Evolutionary conservation across 108 stramenopile species (phyloP).

Genomic region (Mediolabrus comicus): DNA sequence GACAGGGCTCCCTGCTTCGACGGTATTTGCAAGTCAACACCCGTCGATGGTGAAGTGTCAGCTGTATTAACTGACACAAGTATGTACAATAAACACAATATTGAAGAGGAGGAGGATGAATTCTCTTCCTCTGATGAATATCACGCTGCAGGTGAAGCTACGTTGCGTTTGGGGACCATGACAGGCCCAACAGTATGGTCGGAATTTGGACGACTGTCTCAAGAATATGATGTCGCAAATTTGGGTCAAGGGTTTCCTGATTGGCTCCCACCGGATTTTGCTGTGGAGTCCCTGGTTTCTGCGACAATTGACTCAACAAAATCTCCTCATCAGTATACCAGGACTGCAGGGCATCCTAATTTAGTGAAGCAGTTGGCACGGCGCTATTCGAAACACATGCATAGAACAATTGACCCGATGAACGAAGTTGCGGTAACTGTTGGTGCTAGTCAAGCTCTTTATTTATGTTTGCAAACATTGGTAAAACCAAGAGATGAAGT

Average conservation of each 20-base stretch:
- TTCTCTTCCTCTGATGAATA: not conserved
- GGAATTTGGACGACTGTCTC: constrained; percentile 77
- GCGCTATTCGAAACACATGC: constrained; percentile 87
- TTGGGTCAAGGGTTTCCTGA: constrained; percentile 88
- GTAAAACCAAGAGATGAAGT: constrained; percentile 93
- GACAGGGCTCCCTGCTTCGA: constrained; percentile 48
- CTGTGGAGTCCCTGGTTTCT: constrained; percentile 65
- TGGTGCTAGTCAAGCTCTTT: constrained; percentile 93
- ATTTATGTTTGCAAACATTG: constrained; percentile 82
- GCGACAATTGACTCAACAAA: constrained; percentile 61
- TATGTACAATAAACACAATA: not conserved
- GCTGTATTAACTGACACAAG: not conserved
- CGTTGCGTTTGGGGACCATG: constrained; percentile 49
- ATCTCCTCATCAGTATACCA: constrained; percentile 92
- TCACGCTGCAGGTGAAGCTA: constrained; percentile 58
- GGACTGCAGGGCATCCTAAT: constrained; percentile 92
- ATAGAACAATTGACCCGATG: constrained; percentile 76
- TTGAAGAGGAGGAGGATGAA: not conserved
- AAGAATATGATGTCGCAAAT: constrained; percentile 70
- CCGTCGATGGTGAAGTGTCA: constrained; percentile 6
- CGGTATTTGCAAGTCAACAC: constrained; percentile 27
- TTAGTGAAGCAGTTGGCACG: constrained; percentile 86
- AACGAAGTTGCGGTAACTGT: constrained; percentile 92
- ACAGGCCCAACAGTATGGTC: constrained; percentile 87
- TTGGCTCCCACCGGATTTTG: constrained; percentile 86